Base-by-base conservation (phyloP, 2,329 filamentous ascomycete genomes). In the Ophioceras dolichostomum region DNA sequence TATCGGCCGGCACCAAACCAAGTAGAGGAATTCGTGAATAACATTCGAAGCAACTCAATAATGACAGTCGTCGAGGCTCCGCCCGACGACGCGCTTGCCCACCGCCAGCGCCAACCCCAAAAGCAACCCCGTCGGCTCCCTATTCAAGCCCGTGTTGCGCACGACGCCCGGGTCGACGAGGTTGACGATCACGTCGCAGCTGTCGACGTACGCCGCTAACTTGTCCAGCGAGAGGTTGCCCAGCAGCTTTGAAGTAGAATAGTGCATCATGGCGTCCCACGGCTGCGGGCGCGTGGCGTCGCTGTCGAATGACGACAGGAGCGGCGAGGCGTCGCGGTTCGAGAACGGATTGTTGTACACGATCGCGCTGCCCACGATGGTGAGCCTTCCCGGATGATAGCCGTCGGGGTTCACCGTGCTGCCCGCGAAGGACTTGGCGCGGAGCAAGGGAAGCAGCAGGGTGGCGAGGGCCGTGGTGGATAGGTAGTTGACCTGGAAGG, bases 291-390 rank as follows among this genome's bases (percentile, higher is more conserved):
- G 14, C 6, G 30, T 14, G 4, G 6, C 16, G 30, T 17, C 16
- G 24, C 13, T 18, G 28, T 39, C 37, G 17, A 41, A 39, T 2
- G 40, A 39, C 13, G 33, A n/a, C 8, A 41, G 20, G 6, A 41
- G 30, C 3, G 40, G 37, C 14, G 18, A 12, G 21, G n/a, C 13
- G 16, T 28, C 31, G 13, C 34, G 37, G 33, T 39, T 36, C 12
- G 17, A 12, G 13, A 55, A 42, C 6, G 39, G 40, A 10, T 42
- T 34, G 35, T 41, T 45, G 8, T 41, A 41, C 4, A 50, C 47
- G 1, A 41, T 39, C 24, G 49, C 48, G 4, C 50, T 54, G 17
- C 46, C 48, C 10, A 55, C 48, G 13, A 55, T 42, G 7, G 47
- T 49, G 13, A 57, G 24, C 29, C 45, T 37, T 20, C 17, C 34